phyloP scores from a whole-genome alignment of 768 basidiomycete species.

The Leccinum subgranulosum region DNA sequence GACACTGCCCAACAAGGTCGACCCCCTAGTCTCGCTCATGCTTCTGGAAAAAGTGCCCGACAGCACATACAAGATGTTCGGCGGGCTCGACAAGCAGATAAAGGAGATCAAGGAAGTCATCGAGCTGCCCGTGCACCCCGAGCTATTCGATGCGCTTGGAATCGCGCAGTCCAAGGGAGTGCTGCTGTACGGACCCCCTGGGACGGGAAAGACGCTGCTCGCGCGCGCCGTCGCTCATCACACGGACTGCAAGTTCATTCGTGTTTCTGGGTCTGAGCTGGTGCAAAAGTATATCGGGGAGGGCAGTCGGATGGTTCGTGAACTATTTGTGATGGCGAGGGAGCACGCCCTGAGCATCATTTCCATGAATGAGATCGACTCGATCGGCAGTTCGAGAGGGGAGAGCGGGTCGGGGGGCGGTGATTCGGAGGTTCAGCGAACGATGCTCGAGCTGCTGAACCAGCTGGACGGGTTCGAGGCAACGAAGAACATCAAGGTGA shows the following conservation, averaged over 20 bases:
- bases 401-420: conserved; percentile 76
- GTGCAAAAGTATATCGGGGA: not conserved
- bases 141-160: conserved; percentile 92
- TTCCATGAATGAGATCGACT: conserved; percentile 99
- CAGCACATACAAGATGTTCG: conserved; percentile 99
- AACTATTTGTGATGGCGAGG: conserved; percentile 96
- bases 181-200: not conserved
- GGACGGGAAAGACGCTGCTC: not conserved
- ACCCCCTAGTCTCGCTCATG: conserved; percentile 99
- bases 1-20: conserved; percentile 95
- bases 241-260: conserved; percentile 87
- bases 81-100: conserved; percentile 95
- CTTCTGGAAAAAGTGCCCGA: conserved; percentile 99
- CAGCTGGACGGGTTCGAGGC: not conserved
- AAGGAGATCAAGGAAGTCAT: conserved; percentile 99
- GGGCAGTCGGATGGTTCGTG: conserved; percentile 85
- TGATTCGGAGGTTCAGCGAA: conserved; percentile 66
- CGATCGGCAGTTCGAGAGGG: conserved; percentile 90
- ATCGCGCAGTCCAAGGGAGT: not conserved
- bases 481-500: not conserved
- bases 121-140: conserved; percentile 95
- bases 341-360: conserved; percentile 98
- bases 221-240: conserved; percentile 89
- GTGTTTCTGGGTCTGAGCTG: not conserved
- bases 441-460: not conserved